A percentile compares a stretch with the other conserved stretches of the same genome.
Conservation (phyloP, 345 rosid genomes). For the Chamaenerion angustifolium region DNA sequence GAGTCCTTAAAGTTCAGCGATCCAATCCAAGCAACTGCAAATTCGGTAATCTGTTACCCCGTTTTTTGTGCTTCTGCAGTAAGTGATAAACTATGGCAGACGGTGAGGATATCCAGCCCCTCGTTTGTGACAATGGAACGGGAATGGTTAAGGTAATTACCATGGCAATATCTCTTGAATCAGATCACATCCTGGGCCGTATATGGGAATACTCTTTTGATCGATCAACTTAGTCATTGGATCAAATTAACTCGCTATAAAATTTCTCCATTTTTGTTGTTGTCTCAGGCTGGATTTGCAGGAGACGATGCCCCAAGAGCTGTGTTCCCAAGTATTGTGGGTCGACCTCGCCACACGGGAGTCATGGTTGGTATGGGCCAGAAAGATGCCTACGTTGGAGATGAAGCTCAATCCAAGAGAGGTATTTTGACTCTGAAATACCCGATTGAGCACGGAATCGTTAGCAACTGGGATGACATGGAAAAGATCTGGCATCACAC, state of each 20-base stretch:
- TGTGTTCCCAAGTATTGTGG: constrained; percentile 44
- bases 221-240: no score
- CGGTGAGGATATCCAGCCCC: constrained; percentile 37
- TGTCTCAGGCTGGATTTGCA: constrained; percentile 37
- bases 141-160: constrained; percentile 53
- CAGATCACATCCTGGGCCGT: no score
- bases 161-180: no score
- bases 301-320: constrained; percentile 51
- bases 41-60: neutral
- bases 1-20: no score
- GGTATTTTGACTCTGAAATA: constrained; percentile 52
- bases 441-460: constrained; percentile 58
- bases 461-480: constrained; percentile 59
- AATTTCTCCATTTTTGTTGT: no score
- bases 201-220: no score
- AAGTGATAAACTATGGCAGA: constrained; percentile 44
- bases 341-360: constrained; percentile 45
- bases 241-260: no score
- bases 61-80: constrained; percentile 6
- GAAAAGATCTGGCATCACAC: constrained; percentile 56
- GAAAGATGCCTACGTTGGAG: constrained; percentile 62
- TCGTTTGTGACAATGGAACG: constrained; percentile 63
- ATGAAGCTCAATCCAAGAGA: constrained; percentile 61
- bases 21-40: no score
- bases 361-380: constrained; percentile 58